Conservation (phyloP, 1,139 yeast species). For the Lodderomyces metapsilosis region DNA sequence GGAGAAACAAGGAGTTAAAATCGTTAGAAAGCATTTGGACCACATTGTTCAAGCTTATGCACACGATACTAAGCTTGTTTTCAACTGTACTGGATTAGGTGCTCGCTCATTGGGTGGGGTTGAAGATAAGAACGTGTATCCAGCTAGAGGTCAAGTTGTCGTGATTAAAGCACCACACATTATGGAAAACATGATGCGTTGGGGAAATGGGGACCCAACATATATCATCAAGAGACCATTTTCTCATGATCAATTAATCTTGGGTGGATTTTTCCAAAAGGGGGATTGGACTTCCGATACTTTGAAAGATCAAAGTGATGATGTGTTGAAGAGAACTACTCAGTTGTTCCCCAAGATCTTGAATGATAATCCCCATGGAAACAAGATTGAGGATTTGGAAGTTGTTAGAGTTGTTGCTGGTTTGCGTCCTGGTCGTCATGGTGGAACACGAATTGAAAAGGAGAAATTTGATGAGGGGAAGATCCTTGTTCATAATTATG, state of each 20-base stretch:
- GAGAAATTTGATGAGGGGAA: slow-evolving; percentile 35
- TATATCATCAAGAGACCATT: slow-evolving; percentile 70
- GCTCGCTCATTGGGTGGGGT: slow-evolving; percentile 46
- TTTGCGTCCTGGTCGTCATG: slow-evolving; percentile 65
- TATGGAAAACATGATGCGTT: slow-evolving; percentile 45
- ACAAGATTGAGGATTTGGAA: slow-evolving; percentile 22
- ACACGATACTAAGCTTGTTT: slow-evolving; percentile 41
- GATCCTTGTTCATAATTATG: slow-evolving; percentile 47
- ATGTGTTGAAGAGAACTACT: slow-evolving; percentile 58
- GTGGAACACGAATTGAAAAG: slow-evolving; percentile 63
- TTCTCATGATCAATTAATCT: slow-evolving; percentile 57
- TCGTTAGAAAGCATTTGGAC: slow-evolving; percentile 40
- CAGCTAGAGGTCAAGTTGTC: slow-evolving; percentile 71
- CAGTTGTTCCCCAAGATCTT: slow-evolving; percentile 53
- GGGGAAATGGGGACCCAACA: slow-evolving; percentile 56
- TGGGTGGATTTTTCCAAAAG: slow-evolving; percentile 67
- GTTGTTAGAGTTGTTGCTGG: slow-evolving; percentile 65
- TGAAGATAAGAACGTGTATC: slow-evolving; percentile 50
- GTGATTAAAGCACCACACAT: slow-evolving; percentile 59
- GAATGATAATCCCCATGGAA: slow-evolving; percentile 27
- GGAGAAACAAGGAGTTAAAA: slow-evolving; percentile 45
- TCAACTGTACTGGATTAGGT: slow-evolving; percentile 72
- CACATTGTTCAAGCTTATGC: slow-evolving; percentile 57
- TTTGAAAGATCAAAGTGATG: slow-evolving; percentile 51
- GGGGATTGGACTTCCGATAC: slow-evolving; percentile 59